These are phyloP conservation scores for Crithidia expoeki DNA, from an alignment of 208 protist species.

Conservation along the genomic window DNA sequence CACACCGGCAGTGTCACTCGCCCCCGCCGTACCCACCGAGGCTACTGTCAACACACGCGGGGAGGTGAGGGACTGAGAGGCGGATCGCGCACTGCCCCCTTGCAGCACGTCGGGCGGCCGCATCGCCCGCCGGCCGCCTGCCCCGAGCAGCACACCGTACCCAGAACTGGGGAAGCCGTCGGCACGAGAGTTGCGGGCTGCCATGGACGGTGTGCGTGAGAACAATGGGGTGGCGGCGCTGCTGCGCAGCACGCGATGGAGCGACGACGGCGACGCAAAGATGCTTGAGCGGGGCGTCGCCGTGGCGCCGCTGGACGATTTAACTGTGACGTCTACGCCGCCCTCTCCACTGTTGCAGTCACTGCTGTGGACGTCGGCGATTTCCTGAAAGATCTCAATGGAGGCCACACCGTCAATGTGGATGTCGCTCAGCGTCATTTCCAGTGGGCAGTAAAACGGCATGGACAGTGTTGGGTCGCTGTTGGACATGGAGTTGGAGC, in stretches of 20 bases:
- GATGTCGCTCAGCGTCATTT: slow-evolving; percentile 84
- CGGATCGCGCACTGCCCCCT: slow-evolving; percentile 4
- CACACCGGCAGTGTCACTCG: not conserved
- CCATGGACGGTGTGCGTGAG: slow-evolving; percentile 18
- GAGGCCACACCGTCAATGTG: slow-evolving; percentile 78
- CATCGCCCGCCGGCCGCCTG: slow-evolving; percentile 78
- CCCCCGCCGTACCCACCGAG: not conserved
- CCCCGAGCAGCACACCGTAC: slow-evolving; percentile 78
- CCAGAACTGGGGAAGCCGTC: slow-evolving; percentile 40
- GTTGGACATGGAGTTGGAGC: slow-evolving; percentile 40
- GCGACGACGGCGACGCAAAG: slow-evolving; percentile 9
- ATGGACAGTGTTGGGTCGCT: slow-evolving; percentile 76
- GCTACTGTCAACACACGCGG: slow-evolving; percentile 3
- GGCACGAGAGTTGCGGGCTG: slow-evolving; percentile 6
- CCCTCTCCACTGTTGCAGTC: not conserved
- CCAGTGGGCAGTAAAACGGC: slow-evolving; percentile 88
- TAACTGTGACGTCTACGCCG: not conserved
- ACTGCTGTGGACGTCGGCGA: slow-evolving; percentile 29
- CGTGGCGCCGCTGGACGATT: slow-evolving; percentile 14
- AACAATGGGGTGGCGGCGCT: slow-evolving; percentile 1
- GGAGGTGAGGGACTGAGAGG: slow-evolving; percentile 1
- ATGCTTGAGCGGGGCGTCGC: not conserved
- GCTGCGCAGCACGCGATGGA: slow-evolving; percentile 16
- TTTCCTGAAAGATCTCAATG: slow-evolving; percentile 83
- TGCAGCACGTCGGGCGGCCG: slow-evolving; percentile 52